Evolutionary conservation across 2,329 filamentous ascomycete genomes (phyloP).

Genomic region (Fonsecaea monophora): DNA sequence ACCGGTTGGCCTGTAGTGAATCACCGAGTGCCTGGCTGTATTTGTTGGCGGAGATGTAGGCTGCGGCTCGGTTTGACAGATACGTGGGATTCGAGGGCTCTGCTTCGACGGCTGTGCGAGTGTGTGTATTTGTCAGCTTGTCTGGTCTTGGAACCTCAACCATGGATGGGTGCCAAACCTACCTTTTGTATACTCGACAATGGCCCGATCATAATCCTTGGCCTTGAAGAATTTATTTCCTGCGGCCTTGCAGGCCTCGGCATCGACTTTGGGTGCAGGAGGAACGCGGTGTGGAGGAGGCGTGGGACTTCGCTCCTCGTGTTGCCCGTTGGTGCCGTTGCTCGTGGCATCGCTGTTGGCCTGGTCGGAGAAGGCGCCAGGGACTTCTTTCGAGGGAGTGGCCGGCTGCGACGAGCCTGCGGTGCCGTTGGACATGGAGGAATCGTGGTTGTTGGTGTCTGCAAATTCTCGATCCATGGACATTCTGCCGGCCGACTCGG

Average conservation of each 20-base stretch:
- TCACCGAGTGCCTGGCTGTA: conserved; percentile 84
- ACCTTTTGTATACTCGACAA: conserved; percentile 96
- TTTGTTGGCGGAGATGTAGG: conserved; percentile 85
- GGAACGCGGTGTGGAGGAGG: conserved; percentile 57
- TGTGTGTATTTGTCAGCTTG: conserved; percentile 51
- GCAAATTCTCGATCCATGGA: conserved; percentile 76
- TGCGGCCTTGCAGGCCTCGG: conserved; percentile 87
- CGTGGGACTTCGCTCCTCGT: conserved; percentile 51
- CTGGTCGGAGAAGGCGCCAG: conserved; percentile 36
- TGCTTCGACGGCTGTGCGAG: conserved; percentile 72
- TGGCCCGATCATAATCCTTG: conserved; percentile 84
- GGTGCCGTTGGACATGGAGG: conserved; percentile 23
- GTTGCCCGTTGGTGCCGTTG: conserved; percentile 42
- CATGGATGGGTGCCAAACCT: conserved; percentile 35
- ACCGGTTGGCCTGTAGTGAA: conserved; percentile 78
- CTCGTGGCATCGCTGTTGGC: conserved; percentile 36
- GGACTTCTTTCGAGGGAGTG: conserved; percentile 35
- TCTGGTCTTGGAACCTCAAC: conserved; percentile 12
- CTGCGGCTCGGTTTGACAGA: conserved; percentile 91
- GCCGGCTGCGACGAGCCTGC: conserved; percentile 31
- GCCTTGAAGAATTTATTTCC: conserved; percentile 98
- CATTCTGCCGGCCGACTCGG: conserved; percentile 46
- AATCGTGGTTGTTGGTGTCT: conserved; percentile 29
- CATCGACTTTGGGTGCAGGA: conserved; percentile 68
- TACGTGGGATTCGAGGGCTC: conserved; percentile 87